phyloP scores from a whole-genome alignment of 2,329 filamentous ascomycete species.

The Neoscytalidium dimidiatum region DNA sequence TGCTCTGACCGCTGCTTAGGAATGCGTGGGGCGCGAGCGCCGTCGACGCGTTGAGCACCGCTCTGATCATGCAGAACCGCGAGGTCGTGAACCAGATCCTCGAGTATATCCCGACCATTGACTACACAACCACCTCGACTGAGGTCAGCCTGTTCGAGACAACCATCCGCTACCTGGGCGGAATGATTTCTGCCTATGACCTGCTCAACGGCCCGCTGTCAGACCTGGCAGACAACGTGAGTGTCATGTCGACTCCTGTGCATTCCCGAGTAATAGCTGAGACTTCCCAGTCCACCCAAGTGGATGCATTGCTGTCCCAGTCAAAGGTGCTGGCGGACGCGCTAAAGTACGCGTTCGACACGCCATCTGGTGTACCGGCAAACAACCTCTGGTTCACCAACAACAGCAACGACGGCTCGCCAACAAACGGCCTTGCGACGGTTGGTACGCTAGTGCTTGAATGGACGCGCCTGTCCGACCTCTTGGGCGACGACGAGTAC shows the following conservation, averaged over 20 bases:
- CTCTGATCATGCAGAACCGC: constrained; percentile 71
- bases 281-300: constrained; percentile 34
- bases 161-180: constrained; percentile 84
- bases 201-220: constrained; percentile 69
- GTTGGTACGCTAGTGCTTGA: constrained; percentile 79
- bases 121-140: constrained; percentile 63
- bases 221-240: constrained; percentile 49
- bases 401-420: constrained; percentile 49
- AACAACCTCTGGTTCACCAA: constrained; percentile 66
- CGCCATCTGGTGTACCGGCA: constrained; percentile 71
- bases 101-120: constrained; percentile 67
- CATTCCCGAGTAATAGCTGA: neutral
- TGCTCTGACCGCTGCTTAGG: constrained; percentile 45
- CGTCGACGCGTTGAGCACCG: constrained; percentile 78
- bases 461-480: constrained; percentile 78
- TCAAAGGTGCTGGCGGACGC: constrained; percentile 69
- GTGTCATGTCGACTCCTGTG: neutral
- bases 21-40: constrained; percentile 86
- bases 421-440: constrained; percentile 72
- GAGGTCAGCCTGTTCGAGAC: constrained; percentile 83
- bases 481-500: constrained; percentile 69
- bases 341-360: constrained; percentile 77
- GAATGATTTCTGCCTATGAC: constrained; percentile 75
- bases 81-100: constrained; percentile 71
- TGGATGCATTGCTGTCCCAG: constrained; percentile 66